Conservation (phyloP, 2,329 filamentous ascomycete genomes). For the Raffaelea ambrosiae region DNA sequence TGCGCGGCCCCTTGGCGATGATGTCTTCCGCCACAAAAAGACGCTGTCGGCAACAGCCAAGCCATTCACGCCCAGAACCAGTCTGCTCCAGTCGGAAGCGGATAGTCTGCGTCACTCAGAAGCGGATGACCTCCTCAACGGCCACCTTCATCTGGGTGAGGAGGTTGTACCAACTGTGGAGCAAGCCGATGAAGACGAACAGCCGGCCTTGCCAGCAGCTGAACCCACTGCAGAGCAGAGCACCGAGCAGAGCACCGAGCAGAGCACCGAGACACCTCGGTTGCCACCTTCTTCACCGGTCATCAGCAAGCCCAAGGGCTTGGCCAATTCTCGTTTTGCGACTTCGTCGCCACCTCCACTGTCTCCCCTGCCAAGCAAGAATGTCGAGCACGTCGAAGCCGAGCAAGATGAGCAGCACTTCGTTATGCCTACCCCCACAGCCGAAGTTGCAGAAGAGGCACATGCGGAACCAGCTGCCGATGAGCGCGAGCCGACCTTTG, state of each 20-base stretch:
- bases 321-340: constrained; percentile 37
- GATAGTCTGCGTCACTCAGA: constrained; percentile 4
- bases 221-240: not conserved
- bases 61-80: constrained; percentile 50
- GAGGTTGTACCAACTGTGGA: constrained; percentile 8
- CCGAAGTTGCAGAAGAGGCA: constrained; percentile 3
- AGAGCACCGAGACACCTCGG: not conserved
- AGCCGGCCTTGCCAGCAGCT: constrained; percentile 1
- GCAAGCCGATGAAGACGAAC: constrained; percentile 12
- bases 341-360: constrained; percentile 25
- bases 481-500: constrained; percentile 47
- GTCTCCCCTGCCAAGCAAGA: not conserved
- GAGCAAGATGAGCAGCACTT: constrained; percentile 4
- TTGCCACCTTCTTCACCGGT: constrained; percentile 3
- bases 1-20: constrained; percentile 39
- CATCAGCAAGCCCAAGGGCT: constrained; percentile 23
- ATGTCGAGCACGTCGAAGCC: constrained; percentile 16
- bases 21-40: constrained; percentile 36
- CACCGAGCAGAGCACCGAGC: not conserved
- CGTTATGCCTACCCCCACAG: constrained; percentile 3
- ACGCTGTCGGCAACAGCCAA: constrained; percentile 64
- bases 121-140: constrained; percentile 1
- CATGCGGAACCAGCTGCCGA: constrained; percentile 15
- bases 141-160: constrained; percentile 5
- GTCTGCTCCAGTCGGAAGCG: constrained; percentile 16